phyloP scores from a whole-genome alignment of 2,329 filamentous ascomycete species.

The Colletotrichum sp. region DNA sequence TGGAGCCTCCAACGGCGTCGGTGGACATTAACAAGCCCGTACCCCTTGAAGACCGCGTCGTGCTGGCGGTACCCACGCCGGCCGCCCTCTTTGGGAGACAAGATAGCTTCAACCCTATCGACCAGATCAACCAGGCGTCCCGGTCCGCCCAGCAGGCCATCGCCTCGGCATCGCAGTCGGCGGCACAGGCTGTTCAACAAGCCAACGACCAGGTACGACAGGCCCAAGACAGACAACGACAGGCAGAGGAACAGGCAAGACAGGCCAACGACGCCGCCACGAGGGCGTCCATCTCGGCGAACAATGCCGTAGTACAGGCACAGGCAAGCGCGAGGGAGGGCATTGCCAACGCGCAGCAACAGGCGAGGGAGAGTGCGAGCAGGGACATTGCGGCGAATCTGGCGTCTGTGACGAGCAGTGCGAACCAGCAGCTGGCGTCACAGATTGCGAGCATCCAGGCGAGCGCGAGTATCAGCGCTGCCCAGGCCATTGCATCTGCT shows the following conservation, averaged over 20 bases:
- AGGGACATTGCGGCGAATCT: slow-evolving; percentile 23
- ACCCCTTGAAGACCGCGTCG: slow-evolving; percentile 13
- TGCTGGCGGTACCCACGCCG: slow-evolving; percentile 10
- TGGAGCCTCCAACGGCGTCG: slow-evolving; percentile 8
- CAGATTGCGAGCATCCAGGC: slow-evolving; percentile 27
- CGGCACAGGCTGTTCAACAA: slow-evolving; percentile 26
- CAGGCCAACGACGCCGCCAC: slow-evolving; percentile 24
- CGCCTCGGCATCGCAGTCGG: slow-evolving; percentile 15
- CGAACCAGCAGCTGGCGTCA: slow-evolving; percentile 31
- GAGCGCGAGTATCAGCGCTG: slow-evolving; percentile 24
- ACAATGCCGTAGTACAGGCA: slow-evolving; percentile 22
- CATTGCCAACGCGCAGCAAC: slow-evolving; percentile 23
- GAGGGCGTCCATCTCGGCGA: slow-evolving; percentile 30
- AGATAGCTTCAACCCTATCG: slow-evolving; percentile 1
- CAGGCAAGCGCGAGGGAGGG: slow-evolving; percentile 16
- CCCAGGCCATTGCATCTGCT: slow-evolving; percentile 30
- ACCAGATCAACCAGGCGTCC: slow-evolving; percentile 15
- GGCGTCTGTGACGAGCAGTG: slow-evolving; percentile 30
- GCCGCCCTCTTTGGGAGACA: slow-evolving; percentile 14
- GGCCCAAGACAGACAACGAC: slow-evolving; percentile 27
- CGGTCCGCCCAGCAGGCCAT: slow-evolving; percentile 21
- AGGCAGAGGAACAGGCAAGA: slow-evolving; percentile 23
- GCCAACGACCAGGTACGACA: slow-evolving; percentile 27
- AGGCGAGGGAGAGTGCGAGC: slow-evolving; percentile 27
- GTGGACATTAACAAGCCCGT: not conserved